phyloP scores from a whole-genome alignment of 2,329 filamentous ascomycete genomes.

The Monascus ruber region DNA sequence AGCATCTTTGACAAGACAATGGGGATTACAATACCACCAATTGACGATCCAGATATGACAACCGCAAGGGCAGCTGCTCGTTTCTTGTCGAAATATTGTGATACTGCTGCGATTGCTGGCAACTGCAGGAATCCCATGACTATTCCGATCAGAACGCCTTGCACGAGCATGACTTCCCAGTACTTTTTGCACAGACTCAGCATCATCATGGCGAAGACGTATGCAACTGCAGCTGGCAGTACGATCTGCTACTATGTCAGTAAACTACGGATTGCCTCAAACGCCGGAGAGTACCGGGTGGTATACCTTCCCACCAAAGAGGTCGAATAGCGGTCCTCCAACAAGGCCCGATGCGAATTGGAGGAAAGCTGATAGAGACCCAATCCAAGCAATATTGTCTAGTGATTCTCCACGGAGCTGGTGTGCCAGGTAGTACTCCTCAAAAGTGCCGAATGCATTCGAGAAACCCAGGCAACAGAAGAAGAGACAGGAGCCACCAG shows the following conservation, averaged over 20 bases:
- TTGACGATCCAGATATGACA: conserved; percentile 35
- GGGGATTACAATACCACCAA: conserved; percentile 46
- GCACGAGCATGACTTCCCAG: conserved; percentile 39
- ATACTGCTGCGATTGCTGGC: conserved; percentile 36
- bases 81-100: conserved; percentile 39
- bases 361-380: conserved; percentile 25
- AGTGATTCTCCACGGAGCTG: background rate
- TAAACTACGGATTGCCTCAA: background rate
- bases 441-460: conserved; percentile 38
- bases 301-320: conserved; percentile 11
- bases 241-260: conserved; percentile 6
- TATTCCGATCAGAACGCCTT: conserved; percentile 12
- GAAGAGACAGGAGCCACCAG: conserved; percentile 15
- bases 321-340: conserved; percentile 14
- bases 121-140: conserved; percentile 32
- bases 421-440: conserved; percentile 34
- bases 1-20: conserved; percentile 39
- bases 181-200: conserved; percentile 44
- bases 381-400: conserved; percentile 35
- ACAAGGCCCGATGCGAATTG: conserved; percentile 10
- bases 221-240: background rate
- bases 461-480: conserved; percentile 33
- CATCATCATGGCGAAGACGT: conserved; percentile 53
- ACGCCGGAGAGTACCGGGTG: background rate
- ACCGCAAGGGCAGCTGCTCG: conserved; percentile 39